A percentile compares a stretch with the other conserved stretches of the same genome.
Conservation (phyloP, 2,329 filamentous ascomycete genomes). For the Penicillium sp. region DNA sequence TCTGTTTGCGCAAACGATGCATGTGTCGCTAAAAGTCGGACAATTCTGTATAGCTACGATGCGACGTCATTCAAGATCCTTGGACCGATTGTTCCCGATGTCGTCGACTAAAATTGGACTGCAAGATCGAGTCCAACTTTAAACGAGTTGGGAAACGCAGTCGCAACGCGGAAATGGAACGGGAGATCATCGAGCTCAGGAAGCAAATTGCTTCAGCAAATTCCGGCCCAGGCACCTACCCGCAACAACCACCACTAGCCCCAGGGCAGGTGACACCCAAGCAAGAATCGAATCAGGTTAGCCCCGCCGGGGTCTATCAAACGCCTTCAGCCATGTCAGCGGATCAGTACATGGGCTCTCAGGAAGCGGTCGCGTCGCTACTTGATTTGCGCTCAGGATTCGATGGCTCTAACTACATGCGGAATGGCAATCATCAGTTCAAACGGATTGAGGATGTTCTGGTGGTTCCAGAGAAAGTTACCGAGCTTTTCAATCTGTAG, state of each 20-base stretch:
- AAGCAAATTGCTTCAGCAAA: conserved; percentile 48
- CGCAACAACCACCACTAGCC: conserved; percentile 26
- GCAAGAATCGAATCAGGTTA: conserved; percentile 41
- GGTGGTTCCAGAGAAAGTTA: conserved; percentile 45
- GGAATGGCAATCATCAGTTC: conserved; percentile 52
- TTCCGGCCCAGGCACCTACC: conserved; percentile 25
- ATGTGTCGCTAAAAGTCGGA: conserved; percentile 10
- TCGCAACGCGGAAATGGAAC: conserved; percentile 65
- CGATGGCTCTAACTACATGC: conserved; percentile 45
- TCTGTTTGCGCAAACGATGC: neutral
- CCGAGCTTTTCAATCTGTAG: conserved; percentile 50
- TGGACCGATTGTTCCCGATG: conserved; percentile 65
- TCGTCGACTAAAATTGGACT: conserved; percentile 62
- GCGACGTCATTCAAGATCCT: conserved; percentile 67
- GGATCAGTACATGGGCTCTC: conserved; percentile 49
- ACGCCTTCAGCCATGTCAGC: conserved; percentile 40
- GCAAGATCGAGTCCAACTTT: conserved; percentile 70
- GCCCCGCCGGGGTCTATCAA: conserved; percentile 36
- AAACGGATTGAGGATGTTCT: conserved; percentile 57
- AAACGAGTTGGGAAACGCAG: conserved; percentile 69
- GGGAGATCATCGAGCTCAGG: conserved; percentile 56
- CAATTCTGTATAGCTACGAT: conserved; percentile 57
- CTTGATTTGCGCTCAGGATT: conserved; percentile 53
- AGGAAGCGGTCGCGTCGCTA: conserved; percentile 54
- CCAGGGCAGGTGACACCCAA: conserved; percentile 36